phyloP scores from a whole-genome alignment of 1,284 basidiomycete genomes.

The Trichosporon inkin region DNA sequence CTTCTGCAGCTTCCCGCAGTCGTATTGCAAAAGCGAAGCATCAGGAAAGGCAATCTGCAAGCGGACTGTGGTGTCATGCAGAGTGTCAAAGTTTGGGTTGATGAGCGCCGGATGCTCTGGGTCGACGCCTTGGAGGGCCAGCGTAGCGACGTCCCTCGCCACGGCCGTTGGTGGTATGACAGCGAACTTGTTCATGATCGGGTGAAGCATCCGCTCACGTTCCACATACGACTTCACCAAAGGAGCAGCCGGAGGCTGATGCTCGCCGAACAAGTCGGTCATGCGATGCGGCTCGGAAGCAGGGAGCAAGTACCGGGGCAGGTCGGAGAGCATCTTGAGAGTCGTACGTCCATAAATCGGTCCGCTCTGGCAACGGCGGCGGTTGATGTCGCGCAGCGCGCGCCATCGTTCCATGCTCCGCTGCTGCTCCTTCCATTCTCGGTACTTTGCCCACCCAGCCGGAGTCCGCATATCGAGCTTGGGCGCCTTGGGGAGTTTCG shows the following conservation, averaged over 20 bases:
- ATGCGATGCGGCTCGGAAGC: slow-evolving; percentile 50
- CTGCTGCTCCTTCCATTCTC: slow-evolving; percentile 58
- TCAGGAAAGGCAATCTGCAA: slow-evolving; percentile 93
- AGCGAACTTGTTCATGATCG: slow-evolving; percentile 67
- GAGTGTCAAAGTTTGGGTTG: slow-evolving; percentile 58
- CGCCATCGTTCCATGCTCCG: slow-evolving; percentile 62
- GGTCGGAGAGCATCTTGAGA: slow-evolving; percentile 53
- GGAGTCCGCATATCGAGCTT: slow-evolving; percentile 67
- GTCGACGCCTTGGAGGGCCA: slow-evolving; percentile 37
- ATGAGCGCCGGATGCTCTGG: slow-evolving; percentile 38
- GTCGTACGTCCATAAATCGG: slow-evolving; percentile 67
- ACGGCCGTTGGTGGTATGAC: slow-evolving; percentile 79
- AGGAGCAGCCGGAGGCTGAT: slow-evolving; percentile 47
- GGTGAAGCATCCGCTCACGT: slow-evolving; percentile 59
- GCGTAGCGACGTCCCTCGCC: slow-evolving; percentile 65
- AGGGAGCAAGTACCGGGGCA: slow-evolving; percentile 59
- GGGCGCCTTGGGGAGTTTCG: slow-evolving; percentile 54
- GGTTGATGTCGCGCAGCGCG: slow-evolving; percentile 70
- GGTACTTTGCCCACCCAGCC: slow-evolving; percentile 64
- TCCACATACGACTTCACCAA: slow-evolving; percentile 63
- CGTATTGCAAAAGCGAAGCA: slow-evolving; percentile 83
- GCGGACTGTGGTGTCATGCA: slow-evolving; percentile 73
- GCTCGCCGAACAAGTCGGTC: slow-evolving; percentile 42
- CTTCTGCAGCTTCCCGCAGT: slow-evolving; percentile 91
- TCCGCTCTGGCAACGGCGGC: slow-evolving; percentile 61